phyloP scores from a whole-genome alignment of 371 early-diverging fungal genomes.

The Mucor circinelloides region DNA sequence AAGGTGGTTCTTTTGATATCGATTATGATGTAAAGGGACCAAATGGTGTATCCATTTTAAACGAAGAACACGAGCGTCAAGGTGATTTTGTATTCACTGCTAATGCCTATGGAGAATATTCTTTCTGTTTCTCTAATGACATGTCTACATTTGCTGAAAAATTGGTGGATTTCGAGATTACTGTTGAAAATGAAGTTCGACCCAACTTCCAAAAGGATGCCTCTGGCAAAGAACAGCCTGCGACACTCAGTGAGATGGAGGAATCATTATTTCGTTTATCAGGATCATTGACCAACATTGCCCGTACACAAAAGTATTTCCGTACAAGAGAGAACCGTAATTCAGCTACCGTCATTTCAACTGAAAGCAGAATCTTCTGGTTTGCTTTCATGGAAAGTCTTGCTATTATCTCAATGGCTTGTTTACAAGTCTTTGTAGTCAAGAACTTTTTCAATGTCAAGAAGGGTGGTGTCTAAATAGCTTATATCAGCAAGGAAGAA shows the following conservation, averaged over 20 bases:
- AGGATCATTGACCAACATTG: conserved; percentile 60
- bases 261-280: conserved; percentile 59
- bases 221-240: conserved; percentile 32
- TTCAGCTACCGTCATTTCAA: conserved; percentile 80
- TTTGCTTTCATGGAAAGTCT: conserved; percentile 76
- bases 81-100: conserved; percentile 91
- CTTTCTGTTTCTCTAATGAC: conserved; percentile 91
- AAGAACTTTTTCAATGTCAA: conserved; percentile 75
- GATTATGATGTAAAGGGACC: conserved; percentile 84
- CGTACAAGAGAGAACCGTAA: conserved; percentile 87
- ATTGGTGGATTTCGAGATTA: conserved; percentile 88
- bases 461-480: conserved; percentile 54
- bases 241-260: conserved; percentile 66
- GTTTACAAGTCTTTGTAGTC: conserved; percentile 84
- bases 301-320: conserved; percentile 82
- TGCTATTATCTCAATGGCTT: conserved; percentile 77
- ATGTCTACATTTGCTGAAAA: conserved; percentile 90
- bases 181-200: conserved; percentile 77
- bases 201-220: conserved; percentile 28
- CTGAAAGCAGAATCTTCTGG: conserved; percentile 84
- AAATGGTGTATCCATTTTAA: conserved; percentile 57
- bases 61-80: conserved; percentile 83
- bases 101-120: conserved; percentile 81
- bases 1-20: conserved; percentile 91
- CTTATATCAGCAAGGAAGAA: background rate